Conservation (phyloP, 495 filamentous ascomycete genomes). For the Aspergillus mulundensis region DNA sequence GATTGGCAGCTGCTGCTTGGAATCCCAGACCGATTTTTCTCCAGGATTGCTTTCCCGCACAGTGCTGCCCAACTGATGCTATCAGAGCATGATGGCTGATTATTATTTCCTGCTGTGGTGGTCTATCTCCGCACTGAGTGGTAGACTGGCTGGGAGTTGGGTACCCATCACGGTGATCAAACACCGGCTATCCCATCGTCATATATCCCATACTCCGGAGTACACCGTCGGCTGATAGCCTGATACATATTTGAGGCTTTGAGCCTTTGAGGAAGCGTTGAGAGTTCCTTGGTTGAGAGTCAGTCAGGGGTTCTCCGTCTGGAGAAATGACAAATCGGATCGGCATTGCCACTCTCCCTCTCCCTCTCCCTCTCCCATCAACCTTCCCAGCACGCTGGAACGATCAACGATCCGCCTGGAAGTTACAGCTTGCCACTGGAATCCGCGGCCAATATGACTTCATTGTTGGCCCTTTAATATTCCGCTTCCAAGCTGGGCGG, state of each 20-base stretch:
- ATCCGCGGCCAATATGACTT: background rate
- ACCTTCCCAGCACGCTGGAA: background rate
- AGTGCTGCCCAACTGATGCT: slow-evolving; percentile 17
- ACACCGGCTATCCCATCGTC: slow-evolving; percentile 4
- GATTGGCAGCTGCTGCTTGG: background rate
- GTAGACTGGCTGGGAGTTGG: background rate
- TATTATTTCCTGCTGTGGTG: no score
- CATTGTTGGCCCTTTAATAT: background rate
- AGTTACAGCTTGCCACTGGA: background rate
- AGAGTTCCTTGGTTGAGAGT: background rate
- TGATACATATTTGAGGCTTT: no score
- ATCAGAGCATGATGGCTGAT: background rate
- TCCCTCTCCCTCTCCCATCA: background rate
- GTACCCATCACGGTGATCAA: slow-evolving; percentile 13
- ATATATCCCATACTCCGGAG: background rate
- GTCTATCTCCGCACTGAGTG: background rate
- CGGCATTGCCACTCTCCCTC: background rate
- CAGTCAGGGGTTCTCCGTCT: slow-evolving; percentile 2
- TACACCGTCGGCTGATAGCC: background rate
- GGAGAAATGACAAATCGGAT: slow-evolving; percentile 4
- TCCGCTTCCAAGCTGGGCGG: background rate
- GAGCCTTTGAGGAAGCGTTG: no score
- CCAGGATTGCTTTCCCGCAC: slow-evolving; percentile 4
- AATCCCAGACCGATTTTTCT: slow-evolving; percentile 8
- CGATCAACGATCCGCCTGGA: background rate